These are phyloP conservation scores for Colletotrichum sp. DNA, from an alignment of 2,329 filamentous ascomycete genomes.

Conservation along the genomic window DNA sequence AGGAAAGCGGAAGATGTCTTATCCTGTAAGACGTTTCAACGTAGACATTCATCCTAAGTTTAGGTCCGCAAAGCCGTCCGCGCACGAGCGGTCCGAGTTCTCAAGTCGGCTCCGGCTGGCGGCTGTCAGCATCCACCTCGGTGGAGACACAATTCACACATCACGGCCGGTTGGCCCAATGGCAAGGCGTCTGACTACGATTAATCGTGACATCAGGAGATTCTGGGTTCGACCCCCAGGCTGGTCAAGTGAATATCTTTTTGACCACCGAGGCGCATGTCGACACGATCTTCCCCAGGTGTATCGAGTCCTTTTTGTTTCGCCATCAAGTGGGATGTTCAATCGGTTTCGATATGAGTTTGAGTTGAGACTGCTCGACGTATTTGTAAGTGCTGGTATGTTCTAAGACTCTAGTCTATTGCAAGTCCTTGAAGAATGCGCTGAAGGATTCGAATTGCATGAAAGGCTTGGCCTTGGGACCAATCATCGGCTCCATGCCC, in stretches of 20 bases:
- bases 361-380: not conserved
- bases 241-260: not conserved
- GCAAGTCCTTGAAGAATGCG: not conserved
- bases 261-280: not conserved
- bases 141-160: not conserved
- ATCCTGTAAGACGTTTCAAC: not conserved
- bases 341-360: not conserved
- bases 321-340: not conserved
- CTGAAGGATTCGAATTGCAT: conserved; percentile 1
- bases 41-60: not conserved
- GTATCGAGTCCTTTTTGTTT: not conserved
- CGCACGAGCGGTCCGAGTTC: not conserved
- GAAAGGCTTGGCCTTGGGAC: conserved; percentile 3
- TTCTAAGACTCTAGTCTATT: not conserved
- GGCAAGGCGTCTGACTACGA: conserved; percentile 50
- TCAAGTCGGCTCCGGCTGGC: rapidly evolving
- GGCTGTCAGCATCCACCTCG: not conserved
- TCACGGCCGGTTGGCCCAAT: conserved; percentile 34
- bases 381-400: not conserved
- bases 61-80: not conserved
- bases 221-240: conserved; percentile 21
- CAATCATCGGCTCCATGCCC: conserved; percentile 36
- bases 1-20: not conserved
- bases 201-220: conserved; percentile 1
- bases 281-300: not conserved